A percentile compares a stretch with the other conserved stretches of the same genome.
Conservation (phyloP, 176 grass and related monocot genomes). For the Juncus effusus region DNA sequence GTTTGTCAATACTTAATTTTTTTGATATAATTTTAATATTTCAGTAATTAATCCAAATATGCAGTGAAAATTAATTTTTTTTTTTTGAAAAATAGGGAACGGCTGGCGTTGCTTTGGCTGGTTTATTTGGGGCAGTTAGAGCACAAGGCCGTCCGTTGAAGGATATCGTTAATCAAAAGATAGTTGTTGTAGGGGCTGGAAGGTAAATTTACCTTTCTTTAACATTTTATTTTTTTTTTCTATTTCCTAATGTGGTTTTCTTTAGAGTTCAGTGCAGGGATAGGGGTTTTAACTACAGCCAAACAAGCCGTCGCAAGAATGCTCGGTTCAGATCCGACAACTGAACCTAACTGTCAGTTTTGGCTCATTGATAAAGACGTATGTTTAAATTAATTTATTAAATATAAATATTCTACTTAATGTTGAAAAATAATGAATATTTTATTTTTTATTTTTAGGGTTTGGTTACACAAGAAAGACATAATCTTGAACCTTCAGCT, state of each 20-base stretch:
- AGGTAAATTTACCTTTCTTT: constrained; percentile 53
- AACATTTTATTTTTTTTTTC: constrained; percentile 27
- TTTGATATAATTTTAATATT: neutral
- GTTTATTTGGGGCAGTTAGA: constrained; percentile 88
- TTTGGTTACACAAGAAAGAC: constrained; percentile 77
- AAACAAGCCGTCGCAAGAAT: constrained; percentile 72
- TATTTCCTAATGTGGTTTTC: constrained; percentile 26
- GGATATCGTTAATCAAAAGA: constrained; percentile 81
- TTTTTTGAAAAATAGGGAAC: constrained; percentile 57
- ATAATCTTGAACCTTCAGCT: constrained; percentile 64
- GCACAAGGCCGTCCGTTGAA: constrained; percentile 69
- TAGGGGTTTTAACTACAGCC: constrained; percentile 88
- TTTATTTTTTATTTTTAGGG: constrained; percentile 41
- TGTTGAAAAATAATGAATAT: neutral
- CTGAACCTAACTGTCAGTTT: constrained; percentile 73
- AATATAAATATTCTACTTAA: neutral
- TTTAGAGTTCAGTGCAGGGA: constrained; percentile 90
- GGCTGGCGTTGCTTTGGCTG: constrained; percentile 97
- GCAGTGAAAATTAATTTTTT: constrained; percentile 10
- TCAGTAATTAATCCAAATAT: constrained; percentile 2
- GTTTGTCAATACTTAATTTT: constrained; percentile 31
- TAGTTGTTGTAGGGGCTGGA: constrained; percentile 96
- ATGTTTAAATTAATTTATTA: constrained; percentile 22
- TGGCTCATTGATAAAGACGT: constrained; percentile 99
- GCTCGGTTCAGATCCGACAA: constrained; percentile 48